These are phyloP conservation scores for Periconia digitata DNA, from an alignment of 2,329 filamentous ascomycete species.

Conservation along the genomic window DNA sequence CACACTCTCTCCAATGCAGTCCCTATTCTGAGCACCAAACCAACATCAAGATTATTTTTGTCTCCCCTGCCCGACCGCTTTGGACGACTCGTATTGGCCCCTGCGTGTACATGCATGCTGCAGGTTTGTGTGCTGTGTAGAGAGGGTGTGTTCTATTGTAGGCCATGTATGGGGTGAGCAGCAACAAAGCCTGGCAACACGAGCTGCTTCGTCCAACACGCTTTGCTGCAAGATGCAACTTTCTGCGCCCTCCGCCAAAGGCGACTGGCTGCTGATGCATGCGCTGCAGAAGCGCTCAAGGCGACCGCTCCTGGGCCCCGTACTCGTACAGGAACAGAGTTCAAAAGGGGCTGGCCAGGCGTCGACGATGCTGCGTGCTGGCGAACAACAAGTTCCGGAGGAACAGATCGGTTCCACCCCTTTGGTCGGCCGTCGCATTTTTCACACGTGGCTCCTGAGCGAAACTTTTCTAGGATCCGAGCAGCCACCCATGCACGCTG, in stretches of 20 bases:
- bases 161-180: background rate
- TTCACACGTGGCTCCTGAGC: conserved; percentile 28
- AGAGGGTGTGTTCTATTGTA: too few relatives aligned
- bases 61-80: conserved; percentile 20
- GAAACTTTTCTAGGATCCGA: too few relatives aligned
- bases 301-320: conserved; percentile 3
- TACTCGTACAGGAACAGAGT: conserved; percentile 6
- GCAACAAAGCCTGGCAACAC: conserved; percentile 1
- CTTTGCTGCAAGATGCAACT: conserved; percentile 1
- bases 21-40: conserved; percentile 7
- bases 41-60: conserved; percentile 37
- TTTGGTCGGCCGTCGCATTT: conserved; percentile 18
- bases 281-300: conserved; percentile 2
- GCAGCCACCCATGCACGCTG: conserved; percentile 14
- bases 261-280: conserved; percentile 4
- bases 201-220: conserved; percentile 1
- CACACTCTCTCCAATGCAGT: background rate
- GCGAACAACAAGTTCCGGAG: conserved; percentile 20
- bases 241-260: background rate
- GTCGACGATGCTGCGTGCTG: too few relatives aligned
- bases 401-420: conserved; percentile 12
- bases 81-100: conserved; percentile 31
- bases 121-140: background rate
- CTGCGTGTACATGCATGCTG: conserved; percentile 8
- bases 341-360: conserved; percentile 1